Conservation (phyloP, 2,329 filamentous ascomycete genomes). For the Penicillium griseofulvum region DNA sequence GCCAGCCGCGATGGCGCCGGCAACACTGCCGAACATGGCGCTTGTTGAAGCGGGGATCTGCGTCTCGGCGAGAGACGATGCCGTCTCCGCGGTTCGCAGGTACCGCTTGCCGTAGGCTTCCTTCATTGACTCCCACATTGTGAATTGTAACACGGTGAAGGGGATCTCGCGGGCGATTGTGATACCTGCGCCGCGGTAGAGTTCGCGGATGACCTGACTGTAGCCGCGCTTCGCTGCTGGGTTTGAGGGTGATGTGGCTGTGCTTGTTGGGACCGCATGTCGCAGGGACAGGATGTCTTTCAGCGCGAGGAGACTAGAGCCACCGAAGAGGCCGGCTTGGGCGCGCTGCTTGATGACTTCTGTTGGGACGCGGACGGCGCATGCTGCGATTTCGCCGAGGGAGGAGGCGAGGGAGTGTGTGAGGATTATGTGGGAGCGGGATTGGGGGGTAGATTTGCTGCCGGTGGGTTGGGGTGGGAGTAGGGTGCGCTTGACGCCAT, state of each 20-base stretch:
- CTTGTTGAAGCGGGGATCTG: constrained; percentile 71
- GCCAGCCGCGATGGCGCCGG: constrained; percentile 81
- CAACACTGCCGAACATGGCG: constrained; percentile 77
- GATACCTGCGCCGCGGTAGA: constrained; percentile 89
- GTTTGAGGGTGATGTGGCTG: neutral
- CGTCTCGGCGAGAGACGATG: constrained; percentile 28
- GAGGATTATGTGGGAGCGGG: constrained; percentile 40
- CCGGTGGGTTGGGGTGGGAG: constrained; percentile 34
- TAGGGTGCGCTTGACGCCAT: constrained; percentile 63
- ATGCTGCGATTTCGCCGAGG: constrained; percentile 86
- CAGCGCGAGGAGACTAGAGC: constrained; percentile 65
- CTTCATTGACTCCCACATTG: constrained; percentile 94
- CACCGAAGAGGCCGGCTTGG: constrained; percentile 79
- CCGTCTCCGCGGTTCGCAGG: constrained; percentile 40
- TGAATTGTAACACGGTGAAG: constrained; percentile 96
- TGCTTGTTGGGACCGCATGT: constrained; percentile 26
- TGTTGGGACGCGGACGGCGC: constrained; percentile 86
- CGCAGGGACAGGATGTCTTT: constrained; percentile 63
- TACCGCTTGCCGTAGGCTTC: constrained; percentile 44
- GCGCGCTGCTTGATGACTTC: constrained; percentile 97
- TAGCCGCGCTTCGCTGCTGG: constrained; percentile 40
- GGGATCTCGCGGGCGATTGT: constrained; percentile 95
- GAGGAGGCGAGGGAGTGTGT: constrained; percentile 83
- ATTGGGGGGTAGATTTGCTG: constrained; percentile 23
- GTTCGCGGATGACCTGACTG: constrained; percentile 68